Percentiles rank a stretch among this genome's conserved stretches.
phyloP scores from a whole-genome alignment of 345 rosid genomes.

The Citrus glauca region DNA sequence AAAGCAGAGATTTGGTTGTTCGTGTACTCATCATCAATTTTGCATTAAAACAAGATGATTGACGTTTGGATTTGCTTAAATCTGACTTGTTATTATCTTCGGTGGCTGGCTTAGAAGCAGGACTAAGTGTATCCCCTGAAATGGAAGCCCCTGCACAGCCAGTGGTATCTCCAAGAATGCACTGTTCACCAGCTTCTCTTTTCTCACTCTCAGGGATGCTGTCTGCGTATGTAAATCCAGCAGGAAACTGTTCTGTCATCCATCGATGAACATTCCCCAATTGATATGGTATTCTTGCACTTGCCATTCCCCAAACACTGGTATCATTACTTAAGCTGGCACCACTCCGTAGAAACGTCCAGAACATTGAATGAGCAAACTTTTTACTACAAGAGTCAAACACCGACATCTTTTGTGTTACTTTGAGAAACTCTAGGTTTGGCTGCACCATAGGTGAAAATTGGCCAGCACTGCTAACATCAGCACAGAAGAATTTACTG shows the following conservation, averaged over 20 bases:
- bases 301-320: slow-evolving; percentile 23
- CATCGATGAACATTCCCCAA: slow-evolving; percentile 33
- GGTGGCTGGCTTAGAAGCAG: slow-evolving; percentile 14
- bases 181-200: slow-evolving; percentile 17
- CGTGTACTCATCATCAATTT: slow-evolving; percentile 13
- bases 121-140: slow-evolving; percentile 25
- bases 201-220: slow-evolving; percentile 22
- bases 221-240: slow-evolving; percentile 12
- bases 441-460: slow-evolving; percentile 23
- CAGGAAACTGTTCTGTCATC: slow-evolving; percentile 48
- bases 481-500: slow-evolving; percentile 23
- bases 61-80: slow-evolving; percentile 25
- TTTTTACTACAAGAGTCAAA: slow-evolving; percentile 13
- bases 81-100: slow-evolving; percentile 18
- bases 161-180: slow-evolving; percentile 13
- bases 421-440: slow-evolving; percentile 30
- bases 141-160: slow-evolving; percentile 12
- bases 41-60: slow-evolving; percentile 14
- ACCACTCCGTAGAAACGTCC: slow-evolving; percentile 22
- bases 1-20: slow-evolving; percentile 30
- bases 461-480: slow-evolving; percentile 17
- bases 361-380: slow-evolving; percentile 18
- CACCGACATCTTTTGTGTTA: slow-evolving; percentile 36
- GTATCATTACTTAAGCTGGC: slow-evolving; percentile 13
- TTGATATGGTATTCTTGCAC: slow-evolving; percentile 28